These are phyloP conservation scores for Pyrus hybrid DNA, from an alignment of 331 rosid genomes.

Conservation along the genomic window DNA sequence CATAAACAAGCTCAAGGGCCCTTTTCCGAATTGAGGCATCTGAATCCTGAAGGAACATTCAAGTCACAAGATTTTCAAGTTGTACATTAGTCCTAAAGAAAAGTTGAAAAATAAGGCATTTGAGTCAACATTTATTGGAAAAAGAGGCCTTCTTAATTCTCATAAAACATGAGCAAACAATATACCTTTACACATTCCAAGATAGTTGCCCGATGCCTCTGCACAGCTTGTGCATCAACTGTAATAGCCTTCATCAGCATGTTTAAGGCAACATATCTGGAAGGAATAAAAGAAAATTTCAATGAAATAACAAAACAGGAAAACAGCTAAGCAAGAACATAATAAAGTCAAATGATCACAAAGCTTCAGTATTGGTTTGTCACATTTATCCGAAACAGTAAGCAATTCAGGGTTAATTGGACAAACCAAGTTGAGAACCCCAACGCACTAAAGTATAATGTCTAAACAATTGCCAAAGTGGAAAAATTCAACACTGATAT, in stretches of 20 bases:
- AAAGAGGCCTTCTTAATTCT: background rate
- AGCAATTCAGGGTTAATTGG: background rate
- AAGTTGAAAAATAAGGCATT: conserved; percentile 1
- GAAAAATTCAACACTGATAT: background rate
- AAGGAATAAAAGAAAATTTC: conserved; percentile 9
- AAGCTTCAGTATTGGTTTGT: background rate
- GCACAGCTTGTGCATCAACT: conserved; percentile 94
- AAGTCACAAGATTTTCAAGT: conserved; percentile 20
- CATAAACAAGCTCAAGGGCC: conserved; percentile 95
- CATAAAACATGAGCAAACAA: background rate
- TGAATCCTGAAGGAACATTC: conserved; percentile 60
- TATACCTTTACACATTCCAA: conserved; percentile 97
- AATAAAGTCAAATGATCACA: background rate
- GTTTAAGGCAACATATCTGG: conserved; percentile 90
- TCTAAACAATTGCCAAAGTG: background rate
- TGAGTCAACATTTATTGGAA: background rate
- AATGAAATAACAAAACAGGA: conserved; percentile 3
- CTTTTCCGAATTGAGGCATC: conserved; percentile 96
- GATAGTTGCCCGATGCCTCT: conserved; percentile 96
- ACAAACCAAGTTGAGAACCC: background rate
- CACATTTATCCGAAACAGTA: background rate
- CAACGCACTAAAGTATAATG: background rate
- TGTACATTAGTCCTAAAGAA: conserved; percentile 7
- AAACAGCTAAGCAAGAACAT: background rate
- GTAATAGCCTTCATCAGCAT: conserved; percentile 94